Percentiles rank a stretch among this genome's conserved stretches.
These are phyloP conservation scores for Ephemerocybe angulata DNA, from an alignment of 768 basidiomycete species.

Conservation along the genomic window DNA sequence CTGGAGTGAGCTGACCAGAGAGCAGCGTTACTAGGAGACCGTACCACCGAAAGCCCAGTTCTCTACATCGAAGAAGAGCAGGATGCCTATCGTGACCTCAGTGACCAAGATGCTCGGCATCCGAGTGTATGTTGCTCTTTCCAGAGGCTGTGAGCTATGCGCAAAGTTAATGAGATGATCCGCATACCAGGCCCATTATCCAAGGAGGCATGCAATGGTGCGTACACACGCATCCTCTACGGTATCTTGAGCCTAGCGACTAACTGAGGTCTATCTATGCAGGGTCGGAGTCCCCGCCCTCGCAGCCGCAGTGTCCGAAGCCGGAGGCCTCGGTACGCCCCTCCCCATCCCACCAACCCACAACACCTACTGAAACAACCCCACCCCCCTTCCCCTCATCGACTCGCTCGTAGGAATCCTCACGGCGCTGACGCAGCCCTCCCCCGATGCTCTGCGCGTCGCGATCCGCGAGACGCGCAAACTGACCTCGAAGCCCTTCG, in stretches of 20 bases:
- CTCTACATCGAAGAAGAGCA: conserved; percentile 2
- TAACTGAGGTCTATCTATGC: neutral
- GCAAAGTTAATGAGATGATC: neutral
- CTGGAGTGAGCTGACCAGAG: too few relatives aligned
- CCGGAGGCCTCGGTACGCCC: conserved; percentile 71
- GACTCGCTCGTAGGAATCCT: conserved; percentile 52
- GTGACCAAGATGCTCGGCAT: conserved; percentile 66
- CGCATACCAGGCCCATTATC: conserved; percentile 59
- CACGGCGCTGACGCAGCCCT: conserved; percentile 86
- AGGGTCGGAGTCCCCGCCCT: conserved; percentile 81
- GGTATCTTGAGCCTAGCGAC: neutral
- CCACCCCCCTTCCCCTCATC: neutral
- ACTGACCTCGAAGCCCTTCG: conserved; percentile 72
- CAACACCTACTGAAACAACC: too few relatives aligned
- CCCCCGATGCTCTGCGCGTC: conserved; percentile 71
- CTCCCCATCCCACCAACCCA: neutral
- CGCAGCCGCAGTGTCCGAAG: conserved; percentile 76
- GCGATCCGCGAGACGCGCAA: conserved; percentile 77
- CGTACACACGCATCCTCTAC: neutral
- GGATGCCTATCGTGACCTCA: conserved; percentile 46
- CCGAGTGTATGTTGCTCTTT: conserved; percentile 60
- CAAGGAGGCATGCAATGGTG: conserved; percentile 94
- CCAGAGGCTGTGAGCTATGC: neutral
- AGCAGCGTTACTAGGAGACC: too few relatives aligned
- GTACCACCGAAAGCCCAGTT: neutral